These are phyloP conservation scores for Fusarium phyllophilum DNA, from an alignment of 2,329 filamentous ascomycete genomes.

Conservation along the genomic window DNA sequence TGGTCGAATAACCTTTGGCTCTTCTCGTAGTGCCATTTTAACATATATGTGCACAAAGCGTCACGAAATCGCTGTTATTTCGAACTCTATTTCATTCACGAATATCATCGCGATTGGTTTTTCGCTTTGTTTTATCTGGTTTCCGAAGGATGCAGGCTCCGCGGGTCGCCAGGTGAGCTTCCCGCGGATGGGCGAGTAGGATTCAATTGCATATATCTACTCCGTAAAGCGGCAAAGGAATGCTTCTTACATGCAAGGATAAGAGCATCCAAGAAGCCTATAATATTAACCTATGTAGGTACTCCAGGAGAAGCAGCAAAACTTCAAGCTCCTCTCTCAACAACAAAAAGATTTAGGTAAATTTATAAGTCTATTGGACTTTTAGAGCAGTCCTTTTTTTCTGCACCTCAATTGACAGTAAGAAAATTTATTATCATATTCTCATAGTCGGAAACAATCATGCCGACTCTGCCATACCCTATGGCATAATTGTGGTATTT, in stretches of 20 bases:
- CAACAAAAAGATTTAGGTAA: background rate
- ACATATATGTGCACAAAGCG: background rate
- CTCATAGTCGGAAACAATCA: background rate
- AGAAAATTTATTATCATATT: background rate
- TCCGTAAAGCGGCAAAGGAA: background rate
- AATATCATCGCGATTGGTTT: background rate
- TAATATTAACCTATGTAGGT: background rate
- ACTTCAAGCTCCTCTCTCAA: background rate
- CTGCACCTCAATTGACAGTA: background rate
- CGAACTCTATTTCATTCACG: background rate
- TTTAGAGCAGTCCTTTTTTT: background rate
- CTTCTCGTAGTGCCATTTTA: conserved; percentile 11
- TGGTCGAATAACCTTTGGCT: conserved; percentile 27
- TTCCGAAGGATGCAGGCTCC: conserved; percentile 11
- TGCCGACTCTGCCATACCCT: background rate
- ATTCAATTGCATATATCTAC: background rate
- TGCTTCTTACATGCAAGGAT: background rate
- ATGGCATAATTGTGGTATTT: background rate
- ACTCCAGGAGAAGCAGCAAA: background rate
- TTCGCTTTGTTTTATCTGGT: conserved; percentile 12
- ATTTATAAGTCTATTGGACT: background rate
- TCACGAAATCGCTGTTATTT: background rate
- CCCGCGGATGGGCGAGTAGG: conserved; percentile 23
- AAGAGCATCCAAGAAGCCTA: background rate
- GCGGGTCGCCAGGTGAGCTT: conserved; percentile 12